Evolutionary conservation across 1,139 yeast species (phyloP), one percentile per base, ranked within the genome.

Genomic region (Taphrina pruni): DNA sequence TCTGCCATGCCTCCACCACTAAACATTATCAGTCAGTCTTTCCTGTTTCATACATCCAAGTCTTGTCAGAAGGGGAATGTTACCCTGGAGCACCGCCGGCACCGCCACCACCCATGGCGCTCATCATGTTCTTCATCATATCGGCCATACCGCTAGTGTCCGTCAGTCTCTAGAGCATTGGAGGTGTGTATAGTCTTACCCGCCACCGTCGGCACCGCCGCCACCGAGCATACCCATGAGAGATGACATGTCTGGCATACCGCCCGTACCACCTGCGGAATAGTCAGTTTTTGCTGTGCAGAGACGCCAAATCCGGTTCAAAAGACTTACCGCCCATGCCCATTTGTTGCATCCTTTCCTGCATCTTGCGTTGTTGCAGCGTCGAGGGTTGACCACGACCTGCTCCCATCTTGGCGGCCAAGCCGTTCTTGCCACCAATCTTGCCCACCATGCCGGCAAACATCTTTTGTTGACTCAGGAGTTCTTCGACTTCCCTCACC

Each of bases 361-460:
- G 60, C 61, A 64, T 64, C n/a, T 57, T 56, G 26, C 60, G 50
- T 57, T 64, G 67, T 21, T 64, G 67, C 48, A 64, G 36, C 41
- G 67, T 64, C 26, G 52, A 36, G 7, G 67, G 45, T 17, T 64
- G 74, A 21, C 71, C 68, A 61, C 70, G 75, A 70, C 76, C 75
- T 66, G 78, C 79, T 72, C 79, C 78, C 81, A 80, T 78, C 61
- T 78, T 73, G 67, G 73, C 75, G 79, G 80, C 76, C 73, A 80
- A 75, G 32, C 85, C 84, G 69, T 82, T 80, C 74, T 84, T 82
- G 72, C 87, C 84, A 74, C 86, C 84, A 73, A 87, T 86, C 74
- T 85, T 85, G 77, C 85, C 85, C 2, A 97, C 98, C 95, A 94
- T 91, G 66, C 88, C 84, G 1, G 97, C 93, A 97, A 94, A 92